These are phyloP conservation scores for Sequoia sempervirens DNA, from an alignment of 75 land plant genomes.

Conservation along the genomic window DNA sequence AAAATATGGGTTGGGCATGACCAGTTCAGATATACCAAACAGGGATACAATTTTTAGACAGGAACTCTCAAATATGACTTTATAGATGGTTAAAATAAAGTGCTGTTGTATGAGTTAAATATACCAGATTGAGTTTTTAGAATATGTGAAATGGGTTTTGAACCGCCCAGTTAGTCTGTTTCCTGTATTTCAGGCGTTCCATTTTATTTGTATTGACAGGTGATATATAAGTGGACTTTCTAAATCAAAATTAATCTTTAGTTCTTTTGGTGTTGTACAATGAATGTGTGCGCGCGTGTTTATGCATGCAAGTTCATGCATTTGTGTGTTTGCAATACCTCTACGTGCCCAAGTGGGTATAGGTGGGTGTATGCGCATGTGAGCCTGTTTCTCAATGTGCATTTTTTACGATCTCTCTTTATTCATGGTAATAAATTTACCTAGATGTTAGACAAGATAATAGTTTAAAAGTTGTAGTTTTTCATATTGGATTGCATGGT, in stretches of 20 bases:
- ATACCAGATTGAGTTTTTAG: background rate
- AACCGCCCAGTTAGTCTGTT: background rate
- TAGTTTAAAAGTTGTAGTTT: background rate
- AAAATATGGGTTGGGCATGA: background rate
- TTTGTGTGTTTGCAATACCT: background rate
- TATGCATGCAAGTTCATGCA: background rate
- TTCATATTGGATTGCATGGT: background rate
- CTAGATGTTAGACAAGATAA: background rate
- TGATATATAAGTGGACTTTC: background rate
- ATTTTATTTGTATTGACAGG: background rate
- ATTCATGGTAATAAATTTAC: background rate
- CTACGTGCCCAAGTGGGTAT: background rate
- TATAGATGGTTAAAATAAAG: background rate
- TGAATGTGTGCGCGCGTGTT: background rate
- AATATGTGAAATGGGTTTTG: background rate
- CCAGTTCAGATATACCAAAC: background rate
- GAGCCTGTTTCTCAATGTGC: background rate
- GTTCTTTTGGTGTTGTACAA: background rate
- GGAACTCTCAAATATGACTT: background rate
- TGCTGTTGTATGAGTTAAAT: background rate
- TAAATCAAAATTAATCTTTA: background rate
- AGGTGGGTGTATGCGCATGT: background rate
- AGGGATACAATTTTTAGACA: background rate
- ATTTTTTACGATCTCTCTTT: background rate
- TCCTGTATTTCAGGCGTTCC: background rate